Base-by-base conservation (phyloP, 106 monocot species). In the Alisma plantagoaquatica region DNA sequence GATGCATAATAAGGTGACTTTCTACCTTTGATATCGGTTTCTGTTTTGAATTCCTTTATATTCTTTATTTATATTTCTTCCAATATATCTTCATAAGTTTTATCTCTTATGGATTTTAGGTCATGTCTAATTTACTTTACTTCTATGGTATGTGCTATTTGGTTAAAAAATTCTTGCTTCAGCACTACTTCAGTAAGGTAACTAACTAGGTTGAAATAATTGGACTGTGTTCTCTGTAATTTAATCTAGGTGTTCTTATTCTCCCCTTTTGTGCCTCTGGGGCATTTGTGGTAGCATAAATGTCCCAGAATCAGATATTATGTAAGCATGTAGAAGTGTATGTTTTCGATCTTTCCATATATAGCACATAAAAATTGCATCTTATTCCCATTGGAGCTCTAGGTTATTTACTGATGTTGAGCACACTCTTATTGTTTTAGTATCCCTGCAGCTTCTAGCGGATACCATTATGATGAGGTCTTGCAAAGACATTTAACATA, bases 181-280 rank as follows among this genome's bases (percentile, higher is more conserved):
- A 83, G 45, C 57, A 83, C 10, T 90, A 90, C 29, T 90, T 90
- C 26, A 80, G 89, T 53, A 90, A 90, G 80, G 89, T 87, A 56
- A 23, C 15, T 22, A 6, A 53, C n/a, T 10, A 1, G 2, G 6
- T 53, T 53, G 27, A 16, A 27, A 53, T 27, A n/a, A n/a, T n/a
- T n/a, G n/a, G n/a, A n/a, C n/a, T n/a, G n/a, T n/a, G n/a, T n/a
- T n/a, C n/a, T n/a, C n/a, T n/a, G n/a, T n/a, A n/a, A n/a, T n/a
- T n/a, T n/a, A n/a, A n/a, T n/a, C n/a, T n/a, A 26, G 14, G 3
- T 53, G 6, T 31, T 49, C 10, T 23, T 5, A 11, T 11, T 41
- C 22, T 14, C 14, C 28, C 3, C 2, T 8, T 5, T 8, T 18
- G 27, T 3, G n/a, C n/a, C 9, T 17, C 19, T 54, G 83, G 89